These are phyloP conservation scores for Royoungia palumana DNA, from an alignment of 768 basidiomycete species.

Conservation along the genomic window DNA sequence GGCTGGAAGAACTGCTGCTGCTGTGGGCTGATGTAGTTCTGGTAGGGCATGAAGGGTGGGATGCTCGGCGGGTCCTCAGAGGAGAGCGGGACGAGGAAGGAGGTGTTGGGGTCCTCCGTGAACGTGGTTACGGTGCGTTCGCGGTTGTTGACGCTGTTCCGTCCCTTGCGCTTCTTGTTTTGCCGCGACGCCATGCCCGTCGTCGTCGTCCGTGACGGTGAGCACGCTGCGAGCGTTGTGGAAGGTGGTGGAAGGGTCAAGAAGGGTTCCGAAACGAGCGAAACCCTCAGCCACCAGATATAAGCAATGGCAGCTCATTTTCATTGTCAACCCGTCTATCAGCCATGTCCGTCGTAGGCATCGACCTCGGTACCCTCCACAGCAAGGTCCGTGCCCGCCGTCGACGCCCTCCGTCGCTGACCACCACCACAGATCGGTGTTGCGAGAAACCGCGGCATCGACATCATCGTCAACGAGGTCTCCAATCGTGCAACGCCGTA, in stretches of 20 bases:
- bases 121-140: conserved; percentile 70
- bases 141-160: conserved; percentile 50
- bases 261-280: conserved; percentile 25
- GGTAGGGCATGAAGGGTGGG: conserved; percentile 39
- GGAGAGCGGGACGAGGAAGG: conserved; percentile 48
- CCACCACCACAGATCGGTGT: conserved; percentile 72
- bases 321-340: neutral
- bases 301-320: neutral
- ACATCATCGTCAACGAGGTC: conserved; percentile 97
- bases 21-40: conserved; percentile 31
- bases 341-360: conserved; percentile 89
- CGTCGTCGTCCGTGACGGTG: neutral
- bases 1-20: conserved; percentile 28
- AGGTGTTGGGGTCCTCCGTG: conserved; percentile 54
- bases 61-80: conserved; percentile 49
- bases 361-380: conserved; percentile 88
- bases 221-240: conserved; percentile 4
- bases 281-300: conserved; percentile 19
- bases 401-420: neutral
- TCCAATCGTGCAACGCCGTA: conserved; percentile 97
- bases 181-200: conserved; percentile 52
- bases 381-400: conserved; percentile 58
- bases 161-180: conserved; percentile 62
- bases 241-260: conserved; percentile 27
- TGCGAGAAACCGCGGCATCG: conserved; percentile 92